Evolutionary conservation across 192 early-diverging fungal genomes (phyloP), one percentile per base, ranked within the genome.

Genomic region (Phlyctochytrium arcticum): DNA sequence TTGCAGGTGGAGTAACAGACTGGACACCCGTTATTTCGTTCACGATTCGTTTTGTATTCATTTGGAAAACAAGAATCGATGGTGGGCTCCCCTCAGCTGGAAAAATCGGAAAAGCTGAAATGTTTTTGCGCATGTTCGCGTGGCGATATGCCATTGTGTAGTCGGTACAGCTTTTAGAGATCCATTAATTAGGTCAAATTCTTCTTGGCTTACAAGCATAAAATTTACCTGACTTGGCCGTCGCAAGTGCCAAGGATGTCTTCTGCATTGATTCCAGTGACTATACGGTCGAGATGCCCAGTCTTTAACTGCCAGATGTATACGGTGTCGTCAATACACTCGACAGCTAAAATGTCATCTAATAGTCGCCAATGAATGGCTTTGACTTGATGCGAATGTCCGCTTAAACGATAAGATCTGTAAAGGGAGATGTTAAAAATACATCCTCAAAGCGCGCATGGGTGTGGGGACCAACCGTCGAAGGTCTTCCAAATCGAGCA

Each of bases 271-370:
- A 73, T 69, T 19, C 50, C 50, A 53, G 19, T 53, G 29, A 53
- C 29, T 44, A 44, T 69, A 19, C 90, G 75, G 65, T 90, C 87
- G 36, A 92, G 71, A 75, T 90, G 85, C 1, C 82, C 87, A 0
- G 89, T 83, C 79, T 90, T 89, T 56, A 92, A 73, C 86, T 92
- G 88, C 91, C 91, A 93, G 7, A 91, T 80, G 61, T 82, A 87
- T 15, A 84, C 76, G 2, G 76, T 73, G 7, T 78, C 87, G 57
- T 91, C 89, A 2, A 63, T 61, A 60, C 87, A 79, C 48, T 79
- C 79, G 23, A 90, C 69, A 17, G 88, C 69, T 21, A 92, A 39
- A 30, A 85, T 80, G 54, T 90, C 87, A 48, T 91, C 89, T 44
- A 74, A 30, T 10, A 76, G 73, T 34, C 86, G 69, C 86, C 87